Conservation (phyloP, 2,329 filamentous ascomycete species). For the Moelleriella libera region DNA sequence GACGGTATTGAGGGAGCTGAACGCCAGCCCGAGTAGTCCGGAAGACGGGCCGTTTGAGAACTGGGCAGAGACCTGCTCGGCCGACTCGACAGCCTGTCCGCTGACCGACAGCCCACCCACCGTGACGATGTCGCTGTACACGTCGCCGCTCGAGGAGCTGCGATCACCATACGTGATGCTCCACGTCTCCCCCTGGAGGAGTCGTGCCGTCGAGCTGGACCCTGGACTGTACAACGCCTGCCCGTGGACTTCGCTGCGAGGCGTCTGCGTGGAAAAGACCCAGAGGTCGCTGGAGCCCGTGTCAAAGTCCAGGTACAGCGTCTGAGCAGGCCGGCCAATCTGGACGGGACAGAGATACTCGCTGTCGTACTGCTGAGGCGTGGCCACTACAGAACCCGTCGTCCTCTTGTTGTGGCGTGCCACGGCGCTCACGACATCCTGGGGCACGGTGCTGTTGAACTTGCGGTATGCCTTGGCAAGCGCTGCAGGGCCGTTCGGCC, state of each 20-base stretch:
- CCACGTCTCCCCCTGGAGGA: slow-evolving; percentile 24
- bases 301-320: slow-evolving; percentile 8
- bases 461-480: slow-evolving; percentile 8
- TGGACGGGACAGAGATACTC: slow-evolving; percentile 7
- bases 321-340: slow-evolving; percentile 9
- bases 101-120: slow-evolving; percentile 26
- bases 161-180: slow-evolving; percentile 28
- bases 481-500: slow-evolving; percentile 4
- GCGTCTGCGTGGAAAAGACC: slow-evolving; percentile 28
- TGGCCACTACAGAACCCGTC: slow-evolving; percentile 4
- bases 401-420: background rate
- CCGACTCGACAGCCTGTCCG: slow-evolving; percentile 28
- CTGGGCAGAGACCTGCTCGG: slow-evolving; percentile 22
- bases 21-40: slow-evolving; percentile 29
- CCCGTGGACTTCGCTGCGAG: slow-evolving; percentile 17
- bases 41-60: slow-evolving; percentile 27
- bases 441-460: slow-evolving; percentile 4
- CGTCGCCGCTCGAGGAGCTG: slow-evolving; percentile 25
- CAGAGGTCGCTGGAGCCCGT: slow-evolving; percentile 14
- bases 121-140: slow-evolving; percentile 27
- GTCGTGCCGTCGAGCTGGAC: slow-evolving; percentile 21
- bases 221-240: slow-evolving; percentile 25
- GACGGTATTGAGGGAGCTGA: slow-evolving; percentile 27
- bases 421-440: slow-evolving; percentile 3
- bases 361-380: slow-evolving; percentile 5